phyloP scores from a whole-genome alignment of 805 yeast genomes.

The Metschnikowia continentalis region DNA sequence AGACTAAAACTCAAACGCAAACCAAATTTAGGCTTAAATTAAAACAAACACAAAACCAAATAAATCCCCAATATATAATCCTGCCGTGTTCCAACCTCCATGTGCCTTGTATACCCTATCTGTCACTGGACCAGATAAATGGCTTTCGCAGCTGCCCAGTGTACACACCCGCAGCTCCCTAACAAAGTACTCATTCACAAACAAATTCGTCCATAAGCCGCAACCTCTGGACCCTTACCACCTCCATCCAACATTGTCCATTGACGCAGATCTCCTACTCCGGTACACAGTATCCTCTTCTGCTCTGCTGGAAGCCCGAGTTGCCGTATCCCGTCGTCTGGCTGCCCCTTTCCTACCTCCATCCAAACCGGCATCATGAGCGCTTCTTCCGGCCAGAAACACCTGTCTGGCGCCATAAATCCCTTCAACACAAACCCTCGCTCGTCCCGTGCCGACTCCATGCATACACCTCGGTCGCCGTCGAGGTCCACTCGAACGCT shows the following conservation, averaged over 20 bases:
- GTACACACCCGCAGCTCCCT: constrained; percentile 5
- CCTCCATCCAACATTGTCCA: neutral
- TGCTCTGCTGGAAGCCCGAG: constrained; percentile 1
- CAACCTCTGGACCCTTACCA: neutral
- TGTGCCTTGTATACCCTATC: neutral
- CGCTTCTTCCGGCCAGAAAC: constrained; percentile 1
- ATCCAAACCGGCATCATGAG: constrained; percentile 1
- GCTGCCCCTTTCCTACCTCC: neutral
- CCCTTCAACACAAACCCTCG: constrained; percentile 4
- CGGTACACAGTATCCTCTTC: neutral
- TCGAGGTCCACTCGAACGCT: constrained; percentile 36
- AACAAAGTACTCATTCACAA: constrained; percentile 2
- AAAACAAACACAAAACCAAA: too few species aligned
- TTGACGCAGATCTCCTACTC: neutral
- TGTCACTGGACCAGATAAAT: neutral
- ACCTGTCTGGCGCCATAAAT: constrained; percentile 1
- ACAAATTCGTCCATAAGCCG: constrained; percentile 4
- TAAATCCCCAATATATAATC: too few species aligned
- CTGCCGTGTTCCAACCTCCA: too few species aligned
- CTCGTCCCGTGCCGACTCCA: neutral
- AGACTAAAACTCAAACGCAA: too few species aligned
- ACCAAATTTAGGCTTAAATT: too few species aligned
- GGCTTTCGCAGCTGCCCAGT: neutral
- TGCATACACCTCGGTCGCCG: constrained; percentile 40
- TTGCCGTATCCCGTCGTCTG: neutral